Evolutionary conservation across 208 protist species (phyloP).

Genomic region (Wallacemonas rigidus): DNA sequence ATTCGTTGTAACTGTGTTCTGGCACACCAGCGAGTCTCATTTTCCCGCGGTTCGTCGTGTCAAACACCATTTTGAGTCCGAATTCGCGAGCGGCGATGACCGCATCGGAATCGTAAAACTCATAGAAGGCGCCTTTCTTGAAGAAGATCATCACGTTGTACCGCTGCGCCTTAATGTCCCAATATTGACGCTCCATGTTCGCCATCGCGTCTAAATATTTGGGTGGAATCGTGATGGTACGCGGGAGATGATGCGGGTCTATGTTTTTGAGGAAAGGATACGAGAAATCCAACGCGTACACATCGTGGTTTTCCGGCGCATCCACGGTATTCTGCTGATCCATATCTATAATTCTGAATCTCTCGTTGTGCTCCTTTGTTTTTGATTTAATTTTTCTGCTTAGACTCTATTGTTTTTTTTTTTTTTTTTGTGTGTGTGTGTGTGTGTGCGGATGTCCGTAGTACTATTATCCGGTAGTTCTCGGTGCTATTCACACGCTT

Average conservation of each 20-base stretch:
- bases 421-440: constrained; percentile 17
- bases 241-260: constrained; percentile 49
- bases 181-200: constrained; percentile 96
- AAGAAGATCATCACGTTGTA: constrained; percentile 95
- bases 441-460: too few relatives aligned
- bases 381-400: neutral
- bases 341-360: constrained; percentile 1
- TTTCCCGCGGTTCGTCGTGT: constrained; percentile 83
- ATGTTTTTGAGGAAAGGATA: constrained; percentile 83
- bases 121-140: constrained; percentile 97
- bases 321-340: neutral
- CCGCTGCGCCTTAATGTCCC: constrained; percentile 93
- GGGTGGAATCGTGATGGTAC: constrained; percentile 77
- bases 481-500: too few relatives aligned
- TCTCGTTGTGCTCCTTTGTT: neutral
- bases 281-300: constrained; percentile 50
- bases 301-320: constrained; percentile 33
- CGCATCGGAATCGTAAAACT: constrained; percentile 95
- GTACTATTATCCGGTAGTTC: too few relatives aligned
- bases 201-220: constrained; percentile 83
- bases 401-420: constrained; percentile 12
- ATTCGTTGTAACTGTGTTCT: constrained; percentile 90
- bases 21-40: constrained; percentile 95
- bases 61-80: constrained; percentile 93
- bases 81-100: constrained; percentile 92